Evolutionary conservation across 495 filamentous ascomycete genomes (phyloP).

Genomic region (Aspergillus bridgeri): DNA sequence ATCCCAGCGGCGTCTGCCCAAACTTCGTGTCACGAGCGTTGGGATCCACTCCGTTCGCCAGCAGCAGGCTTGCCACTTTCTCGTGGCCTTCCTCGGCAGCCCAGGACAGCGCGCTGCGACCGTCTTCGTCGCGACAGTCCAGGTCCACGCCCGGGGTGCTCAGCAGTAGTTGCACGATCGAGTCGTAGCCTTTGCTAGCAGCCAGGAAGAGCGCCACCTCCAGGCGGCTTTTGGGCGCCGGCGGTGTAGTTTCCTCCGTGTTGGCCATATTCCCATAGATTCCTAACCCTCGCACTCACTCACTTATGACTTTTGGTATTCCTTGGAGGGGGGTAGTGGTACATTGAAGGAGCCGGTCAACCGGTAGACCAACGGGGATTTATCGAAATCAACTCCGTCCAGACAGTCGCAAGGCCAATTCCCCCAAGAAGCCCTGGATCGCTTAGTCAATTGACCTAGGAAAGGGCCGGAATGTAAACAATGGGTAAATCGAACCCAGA

Average conservation of each 20-base stretch:
- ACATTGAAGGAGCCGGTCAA: not conserved
- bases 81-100: constrained; percentile 36
- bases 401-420: not conserved
- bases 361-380: not conserved
- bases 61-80: constrained; percentile 30
- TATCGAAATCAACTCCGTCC: not conserved
- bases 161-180: constrained; percentile 32
- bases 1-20: constrained; percentile 33
- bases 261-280: not conserved
- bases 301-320: not conserved
- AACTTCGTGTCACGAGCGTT: constrained; percentile 19
- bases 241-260: not conserved
- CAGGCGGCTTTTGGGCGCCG: constrained; percentile 21
- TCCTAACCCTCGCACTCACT: not conserved
- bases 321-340: not conserved
- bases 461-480: too few relatives aligned
- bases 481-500: too few relatives aligned
- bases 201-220: constrained; percentile 31
- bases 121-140: constrained; percentile 22
- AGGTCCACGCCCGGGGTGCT: constrained; percentile 26
- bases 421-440: too few relatives aligned
- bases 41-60: constrained; percentile 20
- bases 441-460: too few relatives aligned
- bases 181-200: constrained; percentile 33
- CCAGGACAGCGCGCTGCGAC: constrained; percentile 33